Evolutionary conservation across 2,329 filamentous ascomycete species (phyloP).

Genomic region (Alternaria gaisen): DNA sequence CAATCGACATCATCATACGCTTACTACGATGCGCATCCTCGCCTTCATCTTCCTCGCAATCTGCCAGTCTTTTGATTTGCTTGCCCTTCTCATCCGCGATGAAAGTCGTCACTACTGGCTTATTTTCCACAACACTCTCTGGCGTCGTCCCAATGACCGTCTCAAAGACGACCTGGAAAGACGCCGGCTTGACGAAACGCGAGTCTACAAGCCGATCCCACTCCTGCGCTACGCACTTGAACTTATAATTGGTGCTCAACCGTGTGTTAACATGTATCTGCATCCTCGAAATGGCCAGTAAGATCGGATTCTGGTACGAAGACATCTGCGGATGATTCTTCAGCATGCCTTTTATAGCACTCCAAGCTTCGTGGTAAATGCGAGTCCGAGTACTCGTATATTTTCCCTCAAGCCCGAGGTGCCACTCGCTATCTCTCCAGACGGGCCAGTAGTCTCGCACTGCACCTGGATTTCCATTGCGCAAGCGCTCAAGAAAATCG

Average conservation of each 20-base stretch:
- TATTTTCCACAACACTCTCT: not conserved
- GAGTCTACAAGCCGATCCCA: slow-evolving; percentile 29
- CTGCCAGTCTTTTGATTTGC: not conserved
- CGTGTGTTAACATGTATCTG: slow-evolving; percentile 8
- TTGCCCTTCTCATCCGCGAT: not conserved
- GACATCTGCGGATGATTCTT: slow-evolving; percentile 14
- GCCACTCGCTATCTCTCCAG: slow-evolving; percentile 11
- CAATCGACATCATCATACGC: slow-evolving; percentile 1
- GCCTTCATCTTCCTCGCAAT: not conserved
- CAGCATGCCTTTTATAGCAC: slow-evolving; percentile 25
- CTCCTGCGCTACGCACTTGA: slow-evolving; percentile 19
- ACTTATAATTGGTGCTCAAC: slow-evolving; percentile 6
- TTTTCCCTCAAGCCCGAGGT: slow-evolving; percentile 9
- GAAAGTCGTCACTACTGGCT: not conserved
- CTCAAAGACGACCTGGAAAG: slow-evolving; percentile 23
- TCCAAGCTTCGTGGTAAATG: slow-evolving; percentile 24
- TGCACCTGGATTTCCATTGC: not conserved
- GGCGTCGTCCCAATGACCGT: slow-evolving; percentile 1
- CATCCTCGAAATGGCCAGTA: slow-evolving; percentile 18
- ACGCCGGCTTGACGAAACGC: slow-evolving; percentile 16
- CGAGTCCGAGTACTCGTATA: slow-evolving; percentile 2
- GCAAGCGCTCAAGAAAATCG: slow-evolving; percentile 10
- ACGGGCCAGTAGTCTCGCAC: slow-evolving; percentile 21
- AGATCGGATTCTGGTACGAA: slow-evolving; percentile 20
- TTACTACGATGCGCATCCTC: slow-evolving; percentile 11